Conservation (phyloP, 495 filamentous ascomycete species). For the Neurospora africana region DNA sequence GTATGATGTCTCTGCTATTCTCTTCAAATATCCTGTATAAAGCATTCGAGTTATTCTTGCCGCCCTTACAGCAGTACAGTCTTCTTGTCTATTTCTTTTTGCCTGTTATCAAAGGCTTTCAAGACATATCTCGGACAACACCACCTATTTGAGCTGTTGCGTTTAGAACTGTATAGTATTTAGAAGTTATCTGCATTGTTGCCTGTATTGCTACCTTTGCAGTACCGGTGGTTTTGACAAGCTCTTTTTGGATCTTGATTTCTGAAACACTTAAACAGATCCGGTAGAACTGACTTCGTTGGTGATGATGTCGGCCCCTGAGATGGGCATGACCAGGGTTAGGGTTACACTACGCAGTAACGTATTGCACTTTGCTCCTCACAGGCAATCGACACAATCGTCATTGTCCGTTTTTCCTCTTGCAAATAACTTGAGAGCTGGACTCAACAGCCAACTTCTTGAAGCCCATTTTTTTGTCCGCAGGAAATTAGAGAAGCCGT, state of each 20-base stretch:
- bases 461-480: background rate
- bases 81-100: background rate
- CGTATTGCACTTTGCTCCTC: background rate
- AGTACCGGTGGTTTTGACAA: background rate
- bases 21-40: background rate
- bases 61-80: background rate
- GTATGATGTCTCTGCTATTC: background rate
- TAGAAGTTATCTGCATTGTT: background rate
- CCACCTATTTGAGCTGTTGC: background rate
- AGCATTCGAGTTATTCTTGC: background rate
- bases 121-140: background rate
- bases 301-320: background rate
- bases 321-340: background rate
- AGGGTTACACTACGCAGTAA: background rate
- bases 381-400: background rate
- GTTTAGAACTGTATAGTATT: background rate
- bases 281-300: background rate
- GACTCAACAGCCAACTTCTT: background rate
- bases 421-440: background rate
- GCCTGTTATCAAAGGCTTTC: background rate
- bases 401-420: background rate
- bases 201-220: background rate
- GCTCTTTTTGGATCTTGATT: background rate
- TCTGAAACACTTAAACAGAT: background rate
- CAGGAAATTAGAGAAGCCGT: too few species aligned